Evolutionary conservation across 805 yeast genomes (phyloP), one percentile per base, ranked within the genome.

Genomic region (Saturnispora gosingensis): DNA sequence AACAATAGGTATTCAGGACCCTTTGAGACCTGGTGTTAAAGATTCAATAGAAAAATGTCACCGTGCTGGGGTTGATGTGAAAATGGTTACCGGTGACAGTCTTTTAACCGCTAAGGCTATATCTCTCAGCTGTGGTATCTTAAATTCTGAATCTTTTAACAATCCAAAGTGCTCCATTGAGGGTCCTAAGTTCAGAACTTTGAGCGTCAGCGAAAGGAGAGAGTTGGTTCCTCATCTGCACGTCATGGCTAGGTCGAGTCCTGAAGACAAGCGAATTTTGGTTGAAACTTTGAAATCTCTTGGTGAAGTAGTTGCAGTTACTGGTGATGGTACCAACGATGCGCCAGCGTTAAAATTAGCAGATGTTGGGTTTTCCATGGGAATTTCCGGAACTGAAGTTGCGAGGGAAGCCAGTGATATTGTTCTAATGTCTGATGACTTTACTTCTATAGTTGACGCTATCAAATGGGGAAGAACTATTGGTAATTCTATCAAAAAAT

Each of bases 291-390:
- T 93, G 59, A 82, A 84, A 61, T 72, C 75, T 36, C 74, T 81
- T 63, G 95, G 95, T 24, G 97, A 93, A 63, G 95, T 91, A 35
- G 99, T 93, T 47, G 99, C 99, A 1, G 98, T 91, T 35, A 93
- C 99, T 38, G 99, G 99, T 64, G 99, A 93, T 67, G 99, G 99
- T 69, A 91, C 98, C 8, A 93, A 93, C 67, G 99, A 93, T 75
- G 99, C 98, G 0, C 97, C 97, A 15, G 98, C 99, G 3, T 76
- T 93, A 63, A 88, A 91, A 63, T 74, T 90, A 53, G 99, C 99
- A 0, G 98, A 93, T 70, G 96, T 93, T 53, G 99, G 99, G 2
- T 91, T 93, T 64, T 87, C 98, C 2, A 93, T 93, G 99, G 99
- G 99, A 58, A 88, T 90, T 54, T 78, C 96, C 8, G 99, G 99